phyloP scores from a whole-genome alignment of 2,329 filamentous ascomycete genomes.

The Pseudogymnoascus sp. region DNA sequence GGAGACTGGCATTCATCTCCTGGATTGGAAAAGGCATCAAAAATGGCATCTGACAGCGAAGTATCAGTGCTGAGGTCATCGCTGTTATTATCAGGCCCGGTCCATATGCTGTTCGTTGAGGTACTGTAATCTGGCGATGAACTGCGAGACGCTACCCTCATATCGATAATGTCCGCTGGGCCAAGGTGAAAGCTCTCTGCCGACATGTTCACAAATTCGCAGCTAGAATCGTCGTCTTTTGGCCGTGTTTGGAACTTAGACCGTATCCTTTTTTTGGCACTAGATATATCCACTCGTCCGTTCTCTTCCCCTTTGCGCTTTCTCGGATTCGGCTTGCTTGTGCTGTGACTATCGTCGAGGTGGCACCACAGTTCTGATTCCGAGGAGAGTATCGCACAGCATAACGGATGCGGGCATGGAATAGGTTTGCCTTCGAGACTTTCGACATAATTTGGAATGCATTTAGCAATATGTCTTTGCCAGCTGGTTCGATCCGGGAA shows the following conservation, averaged over 20 bases:
- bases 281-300: neutral
- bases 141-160: slow-evolving; percentile 12
- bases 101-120: slow-evolving; percentile 8
- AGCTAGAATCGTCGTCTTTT: neutral
- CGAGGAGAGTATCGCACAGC: neutral
- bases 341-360: neutral
- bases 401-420: neutral
- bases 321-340: neutral
- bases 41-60: slow-evolving; percentile 16
- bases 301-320: neutral
- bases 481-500: neutral
- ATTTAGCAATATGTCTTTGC: neutral
- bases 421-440: neutral
- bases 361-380: neutral
- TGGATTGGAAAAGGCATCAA: slow-evolving; percentile 13
- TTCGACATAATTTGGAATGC: neutral
- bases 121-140: slow-evolving; percentile 13
- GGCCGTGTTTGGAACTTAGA: neutral
- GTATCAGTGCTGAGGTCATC: slow-evolving; percentile 13
- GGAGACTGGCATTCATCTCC: slow-evolving; percentile 13
- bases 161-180: slow-evolving; percentile 11
- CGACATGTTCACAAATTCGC: neutral
- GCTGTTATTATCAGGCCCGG: slow-evolving; percentile 11
- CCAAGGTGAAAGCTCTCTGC: slow-evolving; percentile 11
- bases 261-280: neutral